Evolutionary conservation across 306 rosid genomes (phyloP), one percentile per base, ranked within the genome.

Genomic region (Quercus engelmannii): DNA sequence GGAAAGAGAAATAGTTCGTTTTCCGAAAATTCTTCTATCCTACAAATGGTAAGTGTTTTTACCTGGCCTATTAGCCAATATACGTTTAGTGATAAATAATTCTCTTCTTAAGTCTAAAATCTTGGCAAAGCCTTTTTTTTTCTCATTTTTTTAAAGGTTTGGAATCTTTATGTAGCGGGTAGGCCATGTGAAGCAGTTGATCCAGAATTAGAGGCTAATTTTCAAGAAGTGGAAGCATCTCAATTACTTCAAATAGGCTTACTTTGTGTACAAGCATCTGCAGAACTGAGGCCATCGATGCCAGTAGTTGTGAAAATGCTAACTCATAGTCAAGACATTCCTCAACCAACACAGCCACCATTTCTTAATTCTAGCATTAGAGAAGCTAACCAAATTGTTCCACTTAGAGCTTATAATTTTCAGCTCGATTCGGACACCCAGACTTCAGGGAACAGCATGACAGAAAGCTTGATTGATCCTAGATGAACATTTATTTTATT

Each of bases 211-310:
- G 78, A 73, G 18, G 87, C 87, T 15, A 76, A 65, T 25, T 83
- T 74, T 69, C 65, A 56, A 35, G 68, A 35, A 25, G 83, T 76
- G 30, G 80, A 80, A 77, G 91, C 89, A 33, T 85, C 84, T 68
- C 77, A 75, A 17, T 65, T 85, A 41, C 87, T 85, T 79, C 87
- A 85, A 75, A 85, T 87, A n/a, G 91, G 89, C 56, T 76, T 87
- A 10, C 83, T 87, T 67, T 85, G 91, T 54, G 87, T 80, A 23
- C 91, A 88, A 69, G 91, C 91, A 74, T 78, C 85, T 21, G 91
- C 91, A 52, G 87, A 88, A 46, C 76, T 83, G 38, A 68, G 91
- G 43, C 91, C 89, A 21, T 72, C 85, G 26, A 88, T 88, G 91
- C 68, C 91, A n/a, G 33, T 38, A 33, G 85, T 88, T 54, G 86